These are phyloP conservation scores for Juglanconis oblonga DNA, from an alignment of 2,329 filamentous ascomycete species.

Conservation along the genomic window DNA sequence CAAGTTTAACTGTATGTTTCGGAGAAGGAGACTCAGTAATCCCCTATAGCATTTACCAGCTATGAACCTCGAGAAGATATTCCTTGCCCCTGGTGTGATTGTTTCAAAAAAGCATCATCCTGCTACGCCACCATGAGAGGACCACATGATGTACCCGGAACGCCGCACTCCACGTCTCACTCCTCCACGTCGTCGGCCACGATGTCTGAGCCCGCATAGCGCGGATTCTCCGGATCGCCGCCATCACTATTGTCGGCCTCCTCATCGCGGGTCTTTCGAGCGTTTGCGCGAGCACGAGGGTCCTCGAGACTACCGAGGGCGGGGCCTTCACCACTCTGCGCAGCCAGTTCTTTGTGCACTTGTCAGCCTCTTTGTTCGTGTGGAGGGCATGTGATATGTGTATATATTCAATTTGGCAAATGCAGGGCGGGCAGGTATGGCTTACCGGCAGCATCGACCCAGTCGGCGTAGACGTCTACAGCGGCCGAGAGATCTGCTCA, in stretches of 20 bases:
- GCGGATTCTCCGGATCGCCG: constrained; percentile 49
- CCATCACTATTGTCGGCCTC: constrained; percentile 43
- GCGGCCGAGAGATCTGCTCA: constrained; percentile 75
- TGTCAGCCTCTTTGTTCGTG: background rate
- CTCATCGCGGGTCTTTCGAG: constrained; percentile 21
- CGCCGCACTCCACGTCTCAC: constrained; percentile 29
- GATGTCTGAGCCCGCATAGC: constrained; percentile 53
- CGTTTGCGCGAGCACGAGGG: background rate
- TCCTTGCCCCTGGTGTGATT: background rate
- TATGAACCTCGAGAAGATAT: background rate
- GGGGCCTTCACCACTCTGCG: constrained; percentile 6
- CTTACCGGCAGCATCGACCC: constrained; percentile 81
- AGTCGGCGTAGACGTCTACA: constrained; percentile 96
- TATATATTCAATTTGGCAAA: background rate
- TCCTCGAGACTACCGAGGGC: constrained; percentile 7
- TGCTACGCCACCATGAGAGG: background rate
- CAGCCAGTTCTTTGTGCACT: background rate
- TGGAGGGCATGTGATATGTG: background rate
- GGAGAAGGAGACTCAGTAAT: background rate
- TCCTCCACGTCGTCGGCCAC: constrained; percentile 56
- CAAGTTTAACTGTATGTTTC: background rate
- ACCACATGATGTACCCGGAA: background rate
- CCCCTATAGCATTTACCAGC: background rate
- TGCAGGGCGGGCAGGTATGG: background rate
- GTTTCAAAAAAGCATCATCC: background rate